These are phyloP conservation scores for Gamsiella multidivaricata DNA, from an alignment of 192 early-diverging fungal genomes.

Conservation along the genomic window DNA sequence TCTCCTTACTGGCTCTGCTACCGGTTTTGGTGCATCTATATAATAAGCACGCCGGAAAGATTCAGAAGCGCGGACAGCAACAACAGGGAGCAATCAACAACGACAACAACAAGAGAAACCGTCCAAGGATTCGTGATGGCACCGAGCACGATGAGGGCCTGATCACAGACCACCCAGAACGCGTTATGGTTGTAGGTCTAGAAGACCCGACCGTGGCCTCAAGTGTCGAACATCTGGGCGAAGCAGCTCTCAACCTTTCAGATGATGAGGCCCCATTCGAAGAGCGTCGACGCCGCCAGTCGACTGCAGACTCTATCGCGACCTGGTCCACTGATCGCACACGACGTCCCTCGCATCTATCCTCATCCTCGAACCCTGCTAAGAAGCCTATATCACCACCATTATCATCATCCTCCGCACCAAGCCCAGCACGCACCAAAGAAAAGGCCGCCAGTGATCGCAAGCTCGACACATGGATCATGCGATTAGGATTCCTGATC, in stretches of 20 bases:
- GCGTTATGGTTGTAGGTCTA: neutral
- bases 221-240: constrained; percentile 43
- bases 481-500: constrained; percentile 51
- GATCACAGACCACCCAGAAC: constrained; percentile 5
- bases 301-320: constrained; percentile 1
- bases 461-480: constrained; percentile 57
- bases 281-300: constrained; percentile 33
- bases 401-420: neutral
- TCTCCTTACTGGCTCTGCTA: constrained; percentile 46
- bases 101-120: neutral
- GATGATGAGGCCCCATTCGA: constrained; percentile 27
- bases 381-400: neutral
- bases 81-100: neutral
- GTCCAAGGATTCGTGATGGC: neutral
- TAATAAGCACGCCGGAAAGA: constrained; percentile 10
- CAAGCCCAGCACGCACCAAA: neutral
- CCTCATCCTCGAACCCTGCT: neutral
- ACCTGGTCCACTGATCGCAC: constrained; percentile 22
- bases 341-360: neutral
- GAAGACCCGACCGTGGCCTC: constrained; percentile 23
- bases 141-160: neutral
- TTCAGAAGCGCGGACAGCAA: neutral
- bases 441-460: constrained; percentile 13
- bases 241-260: constrained; percentile 23
- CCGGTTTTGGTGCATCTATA: constrained; percentile 49